These are phyloP conservation scores for Silene latifolia DNA, from an alignment of 148 eudicot genomes.

Conservation along the genomic window DNA sequence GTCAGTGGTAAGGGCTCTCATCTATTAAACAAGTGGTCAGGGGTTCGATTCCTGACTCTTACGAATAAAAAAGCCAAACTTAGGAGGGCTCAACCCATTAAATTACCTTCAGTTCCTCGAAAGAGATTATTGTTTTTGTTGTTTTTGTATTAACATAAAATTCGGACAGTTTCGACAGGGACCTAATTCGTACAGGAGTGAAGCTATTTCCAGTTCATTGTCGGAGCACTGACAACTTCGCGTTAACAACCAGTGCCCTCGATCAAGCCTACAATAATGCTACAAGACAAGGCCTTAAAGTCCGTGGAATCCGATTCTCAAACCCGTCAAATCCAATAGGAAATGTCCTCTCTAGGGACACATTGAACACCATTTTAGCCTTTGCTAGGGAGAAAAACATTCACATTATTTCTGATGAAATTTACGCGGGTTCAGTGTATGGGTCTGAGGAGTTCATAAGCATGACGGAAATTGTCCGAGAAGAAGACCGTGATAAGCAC, in stretches of 20 bases:
- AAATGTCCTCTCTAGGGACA: conserved; percentile 43
- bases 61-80: too few relatives aligned
- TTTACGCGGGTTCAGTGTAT: conserved; percentile 63
- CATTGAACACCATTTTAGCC: conserved; percentile 45
- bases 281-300: conserved; percentile 57
- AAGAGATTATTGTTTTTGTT: too few relatives aligned
- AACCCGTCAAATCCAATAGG: conserved; percentile 88
- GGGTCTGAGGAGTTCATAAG: conserved; percentile 62
- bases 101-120: too few relatives aligned
- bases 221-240: conserved; percentile 66
- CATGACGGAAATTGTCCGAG: conserved; percentile 23
- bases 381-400: conserved; percentile 84
- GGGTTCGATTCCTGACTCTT: too few relatives aligned
- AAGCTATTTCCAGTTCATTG: conserved; percentile 73
- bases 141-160: too few relatives aligned
- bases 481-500: neutral
- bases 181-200: conserved; percentile 72
- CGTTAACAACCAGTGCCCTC: conserved; percentile 47
- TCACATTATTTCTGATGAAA: conserved; percentile 76
- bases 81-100: too few relatives aligned
- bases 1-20: too few relatives aligned
- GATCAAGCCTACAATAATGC: conserved; percentile 71
- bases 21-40: too few relatives aligned
- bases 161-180: conserved; percentile 58
- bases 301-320: conserved; percentile 62